phyloP scores from a whole-genome alignment of 176 grass and related monocot species.

The Triticum dicoccoides region DNA sequence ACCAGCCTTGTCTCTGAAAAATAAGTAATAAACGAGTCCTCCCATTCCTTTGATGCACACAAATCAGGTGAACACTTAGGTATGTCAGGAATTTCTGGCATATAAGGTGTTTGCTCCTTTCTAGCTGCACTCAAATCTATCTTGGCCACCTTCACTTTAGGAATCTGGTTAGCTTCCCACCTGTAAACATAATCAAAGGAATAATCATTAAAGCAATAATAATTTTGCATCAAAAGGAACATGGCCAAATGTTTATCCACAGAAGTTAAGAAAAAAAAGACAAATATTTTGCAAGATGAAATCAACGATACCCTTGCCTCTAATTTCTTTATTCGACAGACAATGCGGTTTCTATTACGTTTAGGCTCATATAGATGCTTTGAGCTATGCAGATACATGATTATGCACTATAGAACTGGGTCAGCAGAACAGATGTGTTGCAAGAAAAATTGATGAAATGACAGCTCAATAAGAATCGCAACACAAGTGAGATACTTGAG shows the following conservation, averaged over 20 bases:
- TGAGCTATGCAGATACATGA: background rate
- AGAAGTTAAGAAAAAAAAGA: background rate
- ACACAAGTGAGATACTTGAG: background rate
- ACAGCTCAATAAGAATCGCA: background rate
- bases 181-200: slow-evolving; percentile 21
- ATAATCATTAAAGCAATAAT: background rate
- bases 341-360: background rate
- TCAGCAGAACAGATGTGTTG: background rate
- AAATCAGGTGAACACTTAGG: slow-evolving; percentile 55
- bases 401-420: background rate
- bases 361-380: background rate
- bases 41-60: slow-evolving; percentile 66
- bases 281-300: background rate
- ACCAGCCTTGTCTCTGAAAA: slow-evolving; percentile 62
- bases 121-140: slow-evolving; percentile 44
- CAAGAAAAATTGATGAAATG: background rate
- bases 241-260: background rate
- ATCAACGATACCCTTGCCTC: background rate
- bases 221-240: background rate
- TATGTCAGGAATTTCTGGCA: slow-evolving; percentile 81
- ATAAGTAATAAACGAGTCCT: slow-evolving; percentile 51
- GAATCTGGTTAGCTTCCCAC: slow-evolving; percentile 90
- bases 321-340: background rate
- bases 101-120: slow-evolving; percentile 76
- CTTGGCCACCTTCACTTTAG: slow-evolving; percentile 78